Base-by-base conservation (phyloP, 2,329 filamentous ascomycete species). In the Cadophora malorum region DNA sequence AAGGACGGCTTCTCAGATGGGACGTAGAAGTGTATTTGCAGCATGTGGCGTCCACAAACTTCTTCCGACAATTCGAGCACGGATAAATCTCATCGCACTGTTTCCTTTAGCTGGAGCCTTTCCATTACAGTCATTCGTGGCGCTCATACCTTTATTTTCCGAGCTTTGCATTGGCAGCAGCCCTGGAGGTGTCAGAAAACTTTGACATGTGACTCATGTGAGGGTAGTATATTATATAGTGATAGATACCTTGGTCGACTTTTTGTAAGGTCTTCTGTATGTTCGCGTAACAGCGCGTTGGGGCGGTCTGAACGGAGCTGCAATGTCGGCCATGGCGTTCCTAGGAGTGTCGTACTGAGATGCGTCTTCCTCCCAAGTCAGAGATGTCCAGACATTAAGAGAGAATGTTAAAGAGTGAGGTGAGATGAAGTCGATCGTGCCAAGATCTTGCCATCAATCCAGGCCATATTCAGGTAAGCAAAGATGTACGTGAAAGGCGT, bases 71-170 rank as follows among this genome's bases (percentile, higher is more conserved):
- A 23, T 69, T 67, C 33, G 52, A 41, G 50, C 69, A 71, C 1
- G 69, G 69, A 9, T 55, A 63, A 23, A 9, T 55, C 45, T 71
- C 67, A 25, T 71, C 65, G 50, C 69, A 71, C 67, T 70, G 28
- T 5, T 28, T 16, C 23, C 25, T 23, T 69, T 59, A 67, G 28
- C 33, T 38, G 10, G 35, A 19, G 8, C 21, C 45, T 25, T 31
- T 25, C 23, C 12, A 12, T 25, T 49, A 6, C 1, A 56, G 6
- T 10, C 12, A 8, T 31, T 19, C 19, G 14, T 19, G 41, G 4
- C 45, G 12, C 35, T 38, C 41, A 8, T 68, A 70, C 68, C 52
- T 70, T 70, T 31, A 70, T 68, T 23, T 68, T 70, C 14, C 69
- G 45, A 21, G 41, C 21, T 60, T 70, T 70, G 33, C 69, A 70